A percentile compares a stretch with the other conserved stretches of the same genome.
Evolutionary conservation across 352 stramenopile genomes (phyloP).

Genomic region (Pythium dissimile): DNA sequence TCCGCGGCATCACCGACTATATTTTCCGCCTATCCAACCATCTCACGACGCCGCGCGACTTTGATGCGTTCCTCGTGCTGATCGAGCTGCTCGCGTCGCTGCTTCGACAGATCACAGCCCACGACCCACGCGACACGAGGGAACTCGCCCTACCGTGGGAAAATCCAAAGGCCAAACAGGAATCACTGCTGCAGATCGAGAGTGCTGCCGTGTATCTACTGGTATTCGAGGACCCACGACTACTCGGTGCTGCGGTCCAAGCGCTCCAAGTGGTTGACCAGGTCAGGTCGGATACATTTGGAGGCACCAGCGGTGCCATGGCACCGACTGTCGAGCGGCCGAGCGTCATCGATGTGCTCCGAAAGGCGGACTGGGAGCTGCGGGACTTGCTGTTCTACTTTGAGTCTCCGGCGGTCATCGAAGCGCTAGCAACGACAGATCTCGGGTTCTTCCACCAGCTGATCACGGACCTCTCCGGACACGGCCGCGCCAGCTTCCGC

Average conservation of each 20-base stretch:
- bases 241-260: slow-evolving; percentile 28
- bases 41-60: slow-evolving; percentile 22
- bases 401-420: background rate
- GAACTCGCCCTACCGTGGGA: slow-evolving; percentile 26
- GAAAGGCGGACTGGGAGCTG: slow-evolving; percentile 21
- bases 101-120: slow-evolving; percentile 16
- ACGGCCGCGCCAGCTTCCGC: slow-evolving; percentile 36
- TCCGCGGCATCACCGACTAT: slow-evolving; percentile 60
- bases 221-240: slow-evolving; percentile 31
- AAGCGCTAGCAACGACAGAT: slow-evolving; percentile 10
- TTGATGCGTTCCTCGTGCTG: slow-evolving; percentile 33
- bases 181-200: slow-evolving; percentile 66
- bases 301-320: background rate
- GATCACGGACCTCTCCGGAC: slow-evolving; percentile 6
- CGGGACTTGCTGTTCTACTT: slow-evolving; percentile 19
- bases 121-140: background rate
- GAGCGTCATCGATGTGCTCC: slow-evolving; percentile 21
- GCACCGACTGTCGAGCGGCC: slow-evolving; percentile 14
- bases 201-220: slow-evolving; percentile 56
- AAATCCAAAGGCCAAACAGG: slow-evolving; percentile 24
- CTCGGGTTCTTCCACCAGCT: slow-evolving; percentile 14
- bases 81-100: slow-evolving; percentile 32
- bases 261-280: slow-evolving; percentile 30
- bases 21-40: slow-evolving; percentile 48
- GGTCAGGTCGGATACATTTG: slow-evolving; percentile 4